These are phyloP conservation scores for Cutaneotrichosporon cyanovorans DNA, from an alignment of 1,284 basidiomycete species.

Conservation along the genomic window DNA sequence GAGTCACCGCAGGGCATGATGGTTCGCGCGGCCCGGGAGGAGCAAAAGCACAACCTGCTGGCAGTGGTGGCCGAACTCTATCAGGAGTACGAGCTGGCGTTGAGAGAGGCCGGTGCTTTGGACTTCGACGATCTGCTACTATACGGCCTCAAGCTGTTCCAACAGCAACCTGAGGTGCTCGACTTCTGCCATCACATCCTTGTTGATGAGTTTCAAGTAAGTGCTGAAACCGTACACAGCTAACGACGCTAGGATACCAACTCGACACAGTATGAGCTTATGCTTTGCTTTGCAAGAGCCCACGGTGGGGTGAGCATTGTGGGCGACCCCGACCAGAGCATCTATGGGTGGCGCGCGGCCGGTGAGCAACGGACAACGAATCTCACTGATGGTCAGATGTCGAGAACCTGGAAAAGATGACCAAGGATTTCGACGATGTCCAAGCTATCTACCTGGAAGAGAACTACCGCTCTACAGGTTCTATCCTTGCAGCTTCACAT, in stretches of 20 bases:
- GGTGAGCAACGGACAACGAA: conserved; percentile 20
- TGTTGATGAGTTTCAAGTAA: conserved; percentile 77
- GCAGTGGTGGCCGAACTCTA: conserved; percentile 51
- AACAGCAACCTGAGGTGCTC: conserved; percentile 52
- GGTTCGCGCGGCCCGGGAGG: conserved; percentile 27
- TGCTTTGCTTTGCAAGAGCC: conserved; percentile 60
- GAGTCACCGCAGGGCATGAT: conserved; percentile 52
- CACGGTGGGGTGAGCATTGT: conserved; percentile 67
- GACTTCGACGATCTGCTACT: conserved; percentile 87
- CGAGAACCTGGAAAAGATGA: conserved; percentile 71
- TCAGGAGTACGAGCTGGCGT: conserved; percentile 59
- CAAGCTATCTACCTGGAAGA: conserved; percentile 70
- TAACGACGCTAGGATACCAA: conserved; percentile 67
- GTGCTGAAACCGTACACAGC: not conserved
- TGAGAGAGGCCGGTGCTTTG: conserved; percentile 61
- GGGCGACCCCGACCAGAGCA: conserved; percentile 89
- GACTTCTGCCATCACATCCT: conserved; percentile 67
- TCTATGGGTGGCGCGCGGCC: conserved; percentile 84
- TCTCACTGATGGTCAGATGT: conserved; percentile 49
- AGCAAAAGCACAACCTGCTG: conserved; percentile 28
- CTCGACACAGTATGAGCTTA: conserved; percentile 72
- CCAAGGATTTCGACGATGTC: conserved; percentile 58
- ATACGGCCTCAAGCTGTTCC: conserved; percentile 67
- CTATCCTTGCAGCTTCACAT: conserved; percentile 66
- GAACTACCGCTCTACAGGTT: conserved; percentile 77